Base-by-base conservation (phyloP, 208 protist species). In the Wallacemonas sp. region DNA sequence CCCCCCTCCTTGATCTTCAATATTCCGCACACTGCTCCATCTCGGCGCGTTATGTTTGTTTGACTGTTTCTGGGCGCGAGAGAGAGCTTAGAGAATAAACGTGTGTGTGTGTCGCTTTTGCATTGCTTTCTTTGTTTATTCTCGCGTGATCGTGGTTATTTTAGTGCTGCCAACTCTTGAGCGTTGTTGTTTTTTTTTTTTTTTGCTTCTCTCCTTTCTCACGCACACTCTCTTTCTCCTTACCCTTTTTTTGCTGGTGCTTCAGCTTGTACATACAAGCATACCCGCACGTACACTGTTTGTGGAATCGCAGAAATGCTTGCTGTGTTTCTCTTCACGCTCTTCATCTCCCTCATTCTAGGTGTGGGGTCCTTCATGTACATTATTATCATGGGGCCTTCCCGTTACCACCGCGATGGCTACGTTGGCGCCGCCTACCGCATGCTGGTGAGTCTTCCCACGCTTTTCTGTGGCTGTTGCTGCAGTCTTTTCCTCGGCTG, bases 371-470 rank as follows among this genome's bases (percentile, higher is more conserved):
- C 45, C 15, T 77, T 90, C 56, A 88, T 95, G 82, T 97, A 96
- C 70, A 76, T 96, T 41, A 72, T 91, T 26, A 94, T 96, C 45
- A 95, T 96, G 87, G 93, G 93, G 2, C 86, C 86, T 2, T 91
- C 89, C 0, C 80, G 80, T 42, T 96, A 88, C 60, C 90, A 97
- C 71, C 86, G 87, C 33, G 79, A 95, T 62, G 90, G 94, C 34
- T 65, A 79, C 61, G 70, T 97, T 22, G 94, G 94, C 30, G 72
- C 65, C 30, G 24, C 84, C 22, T 75, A 97, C 63, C 41, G 62
- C 17, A 47, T 61, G 17, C 19, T 95, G 15, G 67, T 60, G 27
- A 27, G 31, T 0, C 53, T 77, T 21, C 88, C 86, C 1, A 31
- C 60, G 9, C 46, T 73, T 34, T 62, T 74, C 28, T 63, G 79